phyloP scores from a whole-genome alignment of 2,329 filamentous ascomycete species.

The Zymoseptoria passerinii region DNA sequence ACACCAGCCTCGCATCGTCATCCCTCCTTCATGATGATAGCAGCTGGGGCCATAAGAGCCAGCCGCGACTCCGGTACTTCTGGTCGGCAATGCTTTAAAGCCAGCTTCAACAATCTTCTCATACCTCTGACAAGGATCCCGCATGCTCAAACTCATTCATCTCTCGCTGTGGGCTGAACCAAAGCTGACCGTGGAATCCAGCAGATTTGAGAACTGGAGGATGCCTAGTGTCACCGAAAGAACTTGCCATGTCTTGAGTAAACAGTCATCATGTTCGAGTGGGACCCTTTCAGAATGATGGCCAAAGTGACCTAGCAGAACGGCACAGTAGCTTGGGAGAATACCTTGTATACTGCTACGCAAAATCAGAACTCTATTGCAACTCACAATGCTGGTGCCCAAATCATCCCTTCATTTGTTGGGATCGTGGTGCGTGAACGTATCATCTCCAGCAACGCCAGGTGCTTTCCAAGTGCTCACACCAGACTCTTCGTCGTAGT shows the following conservation, averaged over 20 bases:
- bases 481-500: constrained; percentile 47
- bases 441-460: constrained; percentile 38
- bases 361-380: neutral
- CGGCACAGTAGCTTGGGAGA: no score
- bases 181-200: neutral
- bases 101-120: constrained; percentile 28
- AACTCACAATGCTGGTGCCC: neutral
- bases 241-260: neutral
- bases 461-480: constrained; percentile 50
- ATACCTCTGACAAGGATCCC: constrained; percentile 1
- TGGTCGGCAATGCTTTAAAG: constrained; percentile 27
- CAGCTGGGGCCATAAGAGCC: constrained; percentile 29
- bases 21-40: constrained; percentile 17
- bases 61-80: constrained; percentile 16
- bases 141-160: neutral
- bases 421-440: constrained; percentile 54
- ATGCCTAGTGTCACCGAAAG: neutral
- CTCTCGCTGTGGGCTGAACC: neutral
- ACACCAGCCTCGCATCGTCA: neutral
- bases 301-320: no score
- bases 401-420: neutral
- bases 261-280: neutral
- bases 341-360: neutral
- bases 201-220: neutral
- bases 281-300: no score